Base-by-base conservation (phyloP, 495 filamentous ascomycete genomes). In the Penicillium mononematosum region DNA sequence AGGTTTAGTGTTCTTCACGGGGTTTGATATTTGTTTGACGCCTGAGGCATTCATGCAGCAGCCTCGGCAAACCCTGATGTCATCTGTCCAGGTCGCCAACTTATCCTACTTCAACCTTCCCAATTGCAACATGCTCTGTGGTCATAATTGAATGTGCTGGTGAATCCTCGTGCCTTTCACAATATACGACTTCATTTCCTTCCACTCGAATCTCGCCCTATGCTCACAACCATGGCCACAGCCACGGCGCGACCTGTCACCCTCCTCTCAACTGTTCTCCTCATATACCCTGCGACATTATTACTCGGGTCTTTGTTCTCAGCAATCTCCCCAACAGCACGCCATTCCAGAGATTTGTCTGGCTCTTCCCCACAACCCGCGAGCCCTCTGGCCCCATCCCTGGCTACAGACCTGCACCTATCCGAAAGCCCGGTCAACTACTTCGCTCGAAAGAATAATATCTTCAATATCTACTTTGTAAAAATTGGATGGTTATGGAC, bases 401-500 rank as follows among this genome's bases (percentile, higher is more conserved):
- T 79, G 39, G 84, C 88, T 12, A 51, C 69, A 25, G 70, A 75
- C 53, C 53, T 75, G 9, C 61, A 74, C 53, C 52, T 68, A 42
- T 57, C 66, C 32, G 56, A 63, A 41, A 61, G 39, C 43, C 68
- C 76, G 0, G 70, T 90, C 43, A 88, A 86, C 64, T 97, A 96
- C 80, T 98, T 97, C 72, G 92, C 92, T 38, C 84, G 86, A 41
- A 98, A 98, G 67, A 76, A 83, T 62, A 98, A 98, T 75, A 53
- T 97, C 56, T 86, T 96, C 80, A 98, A 98, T 70, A 58, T 85
- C 45, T 79, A 89, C 59, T 98, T 98, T 59, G 94, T 98, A 60
- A 98, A 98, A 77, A 80, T 88, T 46, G 94, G 91, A 47, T 98
- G 94, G 94, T 78, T 87, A 32, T 98, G 94, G 94, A 84, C 88